These are phyloP conservation scores for Arthrinium phaeospermum DNA, from an alignment of 2,329 filamentous ascomycete genomes.

Conservation along the genomic window DNA sequence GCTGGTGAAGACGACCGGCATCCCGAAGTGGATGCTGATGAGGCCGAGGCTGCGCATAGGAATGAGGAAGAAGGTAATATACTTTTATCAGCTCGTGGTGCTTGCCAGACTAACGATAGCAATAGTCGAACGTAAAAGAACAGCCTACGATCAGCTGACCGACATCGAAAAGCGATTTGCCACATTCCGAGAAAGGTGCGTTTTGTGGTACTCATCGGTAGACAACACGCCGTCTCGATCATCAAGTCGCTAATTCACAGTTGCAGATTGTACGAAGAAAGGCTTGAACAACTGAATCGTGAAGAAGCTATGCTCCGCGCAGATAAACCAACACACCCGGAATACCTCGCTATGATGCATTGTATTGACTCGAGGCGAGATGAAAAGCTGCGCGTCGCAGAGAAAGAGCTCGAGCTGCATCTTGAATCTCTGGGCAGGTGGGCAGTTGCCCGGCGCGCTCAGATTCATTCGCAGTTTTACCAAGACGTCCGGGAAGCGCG, in stretches of 20 bases:
- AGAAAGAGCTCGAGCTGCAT: constrained; percentile 75
- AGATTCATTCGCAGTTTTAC: constrained; percentile 89
- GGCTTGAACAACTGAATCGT: constrained; percentile 78
- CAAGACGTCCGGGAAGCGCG: constrained; percentile 84
- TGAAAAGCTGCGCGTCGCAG: constrained; percentile 78
- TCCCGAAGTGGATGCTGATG: constrained; percentile 63
- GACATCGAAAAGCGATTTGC: constrained; percentile 89
- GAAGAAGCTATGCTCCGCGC: constrained; percentile 67
- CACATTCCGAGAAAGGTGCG: constrained; percentile 78
- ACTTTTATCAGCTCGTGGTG: neutral
- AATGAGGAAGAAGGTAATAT: constrained; percentile 69
- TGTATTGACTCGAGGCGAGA: constrained; percentile 83
- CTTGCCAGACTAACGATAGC: constrained; percentile 26
- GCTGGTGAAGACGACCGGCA: constrained; percentile 62
- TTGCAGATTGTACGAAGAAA: constrained; percentile 84
- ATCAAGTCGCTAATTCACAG: neutral
- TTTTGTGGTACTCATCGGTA: constrained; percentile 23
- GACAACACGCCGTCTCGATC: neutral
- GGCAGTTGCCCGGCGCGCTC: constrained; percentile 80
- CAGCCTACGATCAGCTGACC: constrained; percentile 78
- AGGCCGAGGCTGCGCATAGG: constrained; percentile 61
- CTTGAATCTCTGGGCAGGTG: constrained; percentile 74
- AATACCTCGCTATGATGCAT: constrained; percentile 88
- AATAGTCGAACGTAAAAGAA: constrained; percentile 77
- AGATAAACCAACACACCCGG: constrained; percentile 78